Percentiles rank a stretch among this genome's conserved stretches.
phyloP scores from a whole-genome alignment of 768 basidiomycete genomes.

The Boletus tomentosulus region DNA sequence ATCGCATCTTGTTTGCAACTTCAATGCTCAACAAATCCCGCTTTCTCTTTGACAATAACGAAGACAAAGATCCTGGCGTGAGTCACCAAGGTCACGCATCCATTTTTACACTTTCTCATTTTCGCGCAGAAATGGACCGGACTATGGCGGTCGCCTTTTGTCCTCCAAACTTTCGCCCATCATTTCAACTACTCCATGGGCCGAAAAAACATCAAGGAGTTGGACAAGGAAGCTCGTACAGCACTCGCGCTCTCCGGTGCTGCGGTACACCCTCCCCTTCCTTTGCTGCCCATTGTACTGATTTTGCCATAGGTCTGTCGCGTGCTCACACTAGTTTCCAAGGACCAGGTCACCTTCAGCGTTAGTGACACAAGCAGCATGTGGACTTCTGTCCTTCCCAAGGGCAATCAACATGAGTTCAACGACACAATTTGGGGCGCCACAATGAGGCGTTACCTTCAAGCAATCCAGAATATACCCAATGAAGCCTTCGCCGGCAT shows the following conservation, averaged over 20 bases:
- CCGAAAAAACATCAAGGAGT: background rate
- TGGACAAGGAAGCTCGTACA: background rate
- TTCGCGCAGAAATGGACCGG: background rate
- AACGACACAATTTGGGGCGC: background rate
- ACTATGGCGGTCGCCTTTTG: conserved; percentile 1
- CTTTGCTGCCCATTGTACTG: background rate
- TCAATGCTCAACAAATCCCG: background rate
- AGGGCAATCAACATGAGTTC: background rate
- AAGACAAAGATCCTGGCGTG: background rate
- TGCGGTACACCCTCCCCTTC: background rate
- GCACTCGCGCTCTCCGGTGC: background rate
- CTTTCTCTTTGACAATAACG: background rate
- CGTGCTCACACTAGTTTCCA: background rate
- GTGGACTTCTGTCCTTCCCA: background rate
- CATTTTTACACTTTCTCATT: background rate
- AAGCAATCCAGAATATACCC: background rate
- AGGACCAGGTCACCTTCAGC: background rate
- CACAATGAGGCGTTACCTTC: background rate
- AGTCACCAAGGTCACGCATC: background rate
- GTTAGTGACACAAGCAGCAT: background rate
- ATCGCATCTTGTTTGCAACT: no score
- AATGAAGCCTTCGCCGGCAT: background rate
- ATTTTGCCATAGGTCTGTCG: background rate
- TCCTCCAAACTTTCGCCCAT: background rate
- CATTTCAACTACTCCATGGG: background rate